These are phyloP conservation scores for Tolypocladium capitatum DNA, from an alignment of 2,329 filamentous ascomycete species.

Conservation along the genomic window DNA sequence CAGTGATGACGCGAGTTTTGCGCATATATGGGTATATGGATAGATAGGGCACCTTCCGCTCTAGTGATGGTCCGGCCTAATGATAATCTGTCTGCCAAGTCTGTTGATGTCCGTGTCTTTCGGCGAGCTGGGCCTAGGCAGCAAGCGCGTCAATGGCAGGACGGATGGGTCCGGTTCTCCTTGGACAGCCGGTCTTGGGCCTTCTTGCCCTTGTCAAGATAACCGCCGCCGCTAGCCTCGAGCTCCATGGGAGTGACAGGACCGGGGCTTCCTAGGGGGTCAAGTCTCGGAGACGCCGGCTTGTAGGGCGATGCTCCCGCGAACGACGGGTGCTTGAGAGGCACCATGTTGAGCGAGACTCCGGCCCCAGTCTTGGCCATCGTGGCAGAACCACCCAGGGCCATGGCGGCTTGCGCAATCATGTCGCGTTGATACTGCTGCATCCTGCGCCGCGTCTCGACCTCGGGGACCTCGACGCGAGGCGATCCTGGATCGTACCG, in stretches of 20 bases:
- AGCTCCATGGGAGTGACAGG: constrained; percentile 50
- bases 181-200: not conserved
- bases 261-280: constrained; percentile 43
- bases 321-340: constrained; percentile 25
- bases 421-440: constrained; percentile 49
- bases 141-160: too few species aligned
- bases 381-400: constrained; percentile 17
- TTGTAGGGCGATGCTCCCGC: constrained; percentile 26
- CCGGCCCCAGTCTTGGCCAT: constrained; percentile 13
- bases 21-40: too few species aligned
- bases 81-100: too few species aligned
- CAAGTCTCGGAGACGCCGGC: constrained; percentile 35
- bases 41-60: too few species aligned
- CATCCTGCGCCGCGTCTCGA: constrained; percentile 36
- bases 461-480: constrained; percentile 9
- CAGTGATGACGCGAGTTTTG: too few species aligned
- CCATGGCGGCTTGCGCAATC: constrained; percentile 42
- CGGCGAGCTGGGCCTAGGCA: too few species aligned
- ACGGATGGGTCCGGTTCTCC: not conserved
- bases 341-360: constrained; percentile 20
- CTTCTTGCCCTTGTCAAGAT: constrained; percentile 15
- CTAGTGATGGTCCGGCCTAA: too few species aligned
- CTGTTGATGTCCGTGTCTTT: too few species aligned
- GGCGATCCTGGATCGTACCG: constrained; percentile 1
- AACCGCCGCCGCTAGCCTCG: constrained; percentile 24